Percentiles rank a stretch among this genome's conserved stretches.
Evolutionary conservation across 345 rosid genomes (phyloP).

Genomic region (Dipteronia sinensis): DNA sequence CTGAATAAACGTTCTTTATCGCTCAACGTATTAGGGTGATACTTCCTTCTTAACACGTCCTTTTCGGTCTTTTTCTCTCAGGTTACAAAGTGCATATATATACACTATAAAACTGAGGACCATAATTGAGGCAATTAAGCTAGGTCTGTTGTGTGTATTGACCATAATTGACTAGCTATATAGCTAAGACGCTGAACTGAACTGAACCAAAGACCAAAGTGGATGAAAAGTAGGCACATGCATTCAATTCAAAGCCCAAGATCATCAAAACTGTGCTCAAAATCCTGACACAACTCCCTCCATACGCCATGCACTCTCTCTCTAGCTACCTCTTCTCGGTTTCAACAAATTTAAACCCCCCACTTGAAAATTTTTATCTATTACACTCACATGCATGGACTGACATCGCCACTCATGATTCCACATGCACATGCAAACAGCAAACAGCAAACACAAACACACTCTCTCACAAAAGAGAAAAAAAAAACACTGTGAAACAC

Average conservation of each 20-base stretch:
- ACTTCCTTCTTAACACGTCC: no score
- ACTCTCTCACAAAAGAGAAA: neutral
- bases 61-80: no score
- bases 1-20: no score
- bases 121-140: neutral
- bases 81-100: no score
- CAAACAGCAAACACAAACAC: neutral
- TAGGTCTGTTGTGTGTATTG: neutral
- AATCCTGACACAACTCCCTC: constrained; percentile 44
- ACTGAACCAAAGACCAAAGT: neutral
- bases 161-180: constrained; percentile 13
- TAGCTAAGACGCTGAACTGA: neutral
- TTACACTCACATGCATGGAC: constrained; percentile 51
- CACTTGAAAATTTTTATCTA: constrained; percentile 5
- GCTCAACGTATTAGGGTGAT: no score
- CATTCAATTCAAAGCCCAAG: constrained; percentile 30
- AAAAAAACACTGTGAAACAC: neutral
- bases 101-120: no score
- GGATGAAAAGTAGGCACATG: constrained; percentile 31
- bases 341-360: constrained; percentile 19
- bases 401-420: constrained; percentile 50
- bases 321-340: constrained; percentile 17
- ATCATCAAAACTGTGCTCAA: constrained; percentile 17
- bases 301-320: constrained; percentile 38
- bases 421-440: constrained; percentile 52